A percentile compares a stretch with the other conserved stretches of the same genome.
Conservation (phyloP, 139 green algal species). For the Mesotaenium endlicherianum region DNA sequence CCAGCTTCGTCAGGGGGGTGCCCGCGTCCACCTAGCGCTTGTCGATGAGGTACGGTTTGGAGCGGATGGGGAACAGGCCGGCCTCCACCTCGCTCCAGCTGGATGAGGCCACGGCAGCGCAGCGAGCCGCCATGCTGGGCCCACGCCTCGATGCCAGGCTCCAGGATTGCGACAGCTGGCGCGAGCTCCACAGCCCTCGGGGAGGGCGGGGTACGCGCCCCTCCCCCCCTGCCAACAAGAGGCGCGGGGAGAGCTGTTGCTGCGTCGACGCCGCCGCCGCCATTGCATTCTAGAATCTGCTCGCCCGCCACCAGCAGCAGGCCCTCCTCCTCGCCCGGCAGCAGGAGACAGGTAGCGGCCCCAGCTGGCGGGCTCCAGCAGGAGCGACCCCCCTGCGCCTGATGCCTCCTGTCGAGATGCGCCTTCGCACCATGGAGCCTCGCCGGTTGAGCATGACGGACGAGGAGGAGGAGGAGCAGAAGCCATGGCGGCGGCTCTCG, state of each 20-base stretch:
- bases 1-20: not conserved
- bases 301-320: no score
- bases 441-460: no score
- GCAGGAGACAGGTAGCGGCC: no score
- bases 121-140: not conserved
- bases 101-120: not conserved
- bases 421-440: no score
- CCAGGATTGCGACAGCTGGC: not conserved
- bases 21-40: not conserved
- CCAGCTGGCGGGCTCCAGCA: no score
- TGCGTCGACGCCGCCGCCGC: no score
- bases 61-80: conserved; percentile 10
- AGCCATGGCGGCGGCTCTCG: no score
- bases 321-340: no score
- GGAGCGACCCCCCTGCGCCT: no score
- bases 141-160: not conserved
- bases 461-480: no score
- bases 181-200: not conserved
- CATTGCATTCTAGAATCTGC: no score
- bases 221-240: not conserved
- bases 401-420: no score
- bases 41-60: not conserved
- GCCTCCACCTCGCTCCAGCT: conserved; percentile 19
- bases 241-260: not conserved
- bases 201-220: not conserved